Conservation (phyloP, 495 filamentous ascomycete species). For the Penicillium paradoxum region DNA sequence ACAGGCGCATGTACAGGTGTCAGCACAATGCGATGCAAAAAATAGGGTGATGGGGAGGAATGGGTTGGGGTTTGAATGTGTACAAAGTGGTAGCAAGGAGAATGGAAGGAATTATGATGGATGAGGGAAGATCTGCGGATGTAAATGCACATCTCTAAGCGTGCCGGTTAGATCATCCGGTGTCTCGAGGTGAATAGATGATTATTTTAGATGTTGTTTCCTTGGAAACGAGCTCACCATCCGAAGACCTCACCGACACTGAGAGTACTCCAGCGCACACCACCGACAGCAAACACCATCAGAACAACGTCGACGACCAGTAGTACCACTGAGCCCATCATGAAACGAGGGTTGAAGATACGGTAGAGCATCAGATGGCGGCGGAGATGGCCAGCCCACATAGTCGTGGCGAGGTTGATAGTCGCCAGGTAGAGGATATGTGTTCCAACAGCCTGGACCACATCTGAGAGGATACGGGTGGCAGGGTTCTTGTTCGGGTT, state of each 20-base stretch:
- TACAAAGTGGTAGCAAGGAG: neutral
- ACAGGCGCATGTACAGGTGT: neutral
- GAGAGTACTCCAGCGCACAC: slow-evolving; percentile 63
- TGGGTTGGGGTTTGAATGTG: neutral
- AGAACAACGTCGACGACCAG: slow-evolving; percentile 72
- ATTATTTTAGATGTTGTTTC: neutral
- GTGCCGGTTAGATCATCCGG: neutral
- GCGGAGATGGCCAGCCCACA: slow-evolving; percentile 80
- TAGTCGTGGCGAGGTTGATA: slow-evolving; percentile 74
- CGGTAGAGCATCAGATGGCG: slow-evolving; percentile 95
- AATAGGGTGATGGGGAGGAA: neutral
- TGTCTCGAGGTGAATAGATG: too few species aligned
- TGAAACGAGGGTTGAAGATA: slow-evolving; percentile 88
- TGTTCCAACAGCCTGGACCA: slow-evolving; percentile 63
- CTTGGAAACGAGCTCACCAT: slow-evolving; percentile 38
- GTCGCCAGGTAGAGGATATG: slow-evolving; percentile 77
- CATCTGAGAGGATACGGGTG: slow-evolving; percentile 54
- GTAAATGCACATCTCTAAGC: neutral
- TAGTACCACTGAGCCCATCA: slow-evolving; percentile 71
- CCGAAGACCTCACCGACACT: slow-evolving; percentile 90
- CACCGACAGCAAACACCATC: slow-evolving; percentile 61
- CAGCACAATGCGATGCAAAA: neutral
- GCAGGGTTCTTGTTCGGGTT: slow-evolving; percentile 43
- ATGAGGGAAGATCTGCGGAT: neutral
- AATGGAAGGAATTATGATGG: neutral